A percentile compares a stretch with the other conserved stretches of the same genome.
These are phyloP conservation scores for Boehmeria nivea DNA, from an alignment of 306 rosid genomes.

Conservation along the genomic window DNA sequence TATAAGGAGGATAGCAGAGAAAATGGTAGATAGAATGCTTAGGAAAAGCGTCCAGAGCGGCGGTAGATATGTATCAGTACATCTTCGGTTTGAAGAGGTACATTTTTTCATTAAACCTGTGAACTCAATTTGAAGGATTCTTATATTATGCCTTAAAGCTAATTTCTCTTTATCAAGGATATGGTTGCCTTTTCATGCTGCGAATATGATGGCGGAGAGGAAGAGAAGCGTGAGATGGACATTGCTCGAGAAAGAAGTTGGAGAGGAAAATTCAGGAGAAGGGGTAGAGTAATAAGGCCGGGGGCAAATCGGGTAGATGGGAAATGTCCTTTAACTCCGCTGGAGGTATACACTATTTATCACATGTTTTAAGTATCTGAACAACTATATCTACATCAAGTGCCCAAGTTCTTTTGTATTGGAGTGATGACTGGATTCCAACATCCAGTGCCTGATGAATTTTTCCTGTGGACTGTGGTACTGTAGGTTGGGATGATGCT, in stretches of 20 bases:
- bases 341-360: constrained; percentile 53
- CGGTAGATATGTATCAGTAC: constrained; percentile 91
- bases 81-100: constrained; percentile 98
- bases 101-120: constrained; percentile 11
- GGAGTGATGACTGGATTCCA: background rate
- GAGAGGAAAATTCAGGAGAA: constrained; percentile 94
- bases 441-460: constrained; percentile 8
- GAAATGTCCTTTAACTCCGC: constrained; percentile 89
- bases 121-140: constrained; percentile 11
- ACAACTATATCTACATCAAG: too few relatives aligned
- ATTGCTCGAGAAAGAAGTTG: constrained; percentile 94
- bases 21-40: constrained; percentile 86
- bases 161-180: constrained; percentile 44
- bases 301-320: constrained; percentile 92
- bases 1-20: constrained; percentile 74
- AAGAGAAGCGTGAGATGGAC: constrained; percentile 95
- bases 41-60: constrained; percentile 65
- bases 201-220: constrained; percentile 88
- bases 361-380: background rate
- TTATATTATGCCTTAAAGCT: constrained; percentile 17
- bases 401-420: too few relatives aligned
- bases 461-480: constrained; percentile 16
- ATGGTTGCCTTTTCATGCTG: constrained; percentile 99
- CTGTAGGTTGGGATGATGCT: constrained; percentile 97
- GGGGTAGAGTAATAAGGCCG: constrained; percentile 82